Evolutionary conservation across 2,329 filamentous ascomycete genomes (phyloP), one percentile per base, ranked within the genome.

Genomic region (Ilyonectria robusta): DNA sequence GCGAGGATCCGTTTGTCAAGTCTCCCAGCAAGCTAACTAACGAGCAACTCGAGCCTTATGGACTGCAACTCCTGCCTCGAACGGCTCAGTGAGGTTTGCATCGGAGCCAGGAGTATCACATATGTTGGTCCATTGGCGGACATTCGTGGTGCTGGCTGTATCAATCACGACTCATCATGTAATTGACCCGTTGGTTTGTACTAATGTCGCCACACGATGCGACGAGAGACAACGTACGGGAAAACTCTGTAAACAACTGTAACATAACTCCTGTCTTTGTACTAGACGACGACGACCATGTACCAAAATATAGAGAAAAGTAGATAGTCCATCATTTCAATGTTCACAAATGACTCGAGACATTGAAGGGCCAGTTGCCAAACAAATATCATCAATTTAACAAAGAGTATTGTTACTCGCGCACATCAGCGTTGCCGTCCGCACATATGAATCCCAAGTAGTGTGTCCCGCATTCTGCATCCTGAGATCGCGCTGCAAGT

Each of bases 1-100:
- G 96, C 1, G 93, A 97, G 77, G 96, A 99, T 81, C 81, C 90
- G 63, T 88, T 97, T 80, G 94, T 97, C 3, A 90, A 89, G 73
- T 93, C 93, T 69, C 96, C 96, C 0, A 91, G 91, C 57, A 80
- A 79, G 69, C 85, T 97, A 70, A 93, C 87, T 0, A 82, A 88
- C 65, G 87, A 88, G 56, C 83, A 87, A 70, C 78, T 87, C 59
- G 77, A 74, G 58, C 84, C 83, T 0, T 88, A 88, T 68, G 84
- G 87, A 11, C 69, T 88, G 44, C 75, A 79, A 50, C 68, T 81
- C 6, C 47, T 56, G 26, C 23, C 26, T 26, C 62, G 57, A 26
- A 31, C 17, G 23, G 31, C 57, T 11, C 26, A 51, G 29, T 65
- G 29, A 51, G 23, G 8, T 26, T 44, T 29, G 21, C 8, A 1